Conservation (phyloP, 208 protist genomes). For the Crithidia brevicula region DNA sequence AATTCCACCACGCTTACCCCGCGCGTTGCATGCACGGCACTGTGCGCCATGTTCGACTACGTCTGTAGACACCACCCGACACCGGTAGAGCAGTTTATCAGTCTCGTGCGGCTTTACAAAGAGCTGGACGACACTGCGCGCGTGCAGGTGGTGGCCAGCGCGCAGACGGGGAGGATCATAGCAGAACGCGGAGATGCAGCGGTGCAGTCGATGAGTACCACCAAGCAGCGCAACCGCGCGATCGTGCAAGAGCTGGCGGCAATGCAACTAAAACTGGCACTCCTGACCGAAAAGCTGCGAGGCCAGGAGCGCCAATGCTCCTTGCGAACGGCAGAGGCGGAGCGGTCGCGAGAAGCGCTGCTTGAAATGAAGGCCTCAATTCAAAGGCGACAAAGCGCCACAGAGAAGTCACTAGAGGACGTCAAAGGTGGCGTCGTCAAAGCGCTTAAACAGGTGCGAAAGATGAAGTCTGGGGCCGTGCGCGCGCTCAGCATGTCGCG, state of each 20-base stretch:
- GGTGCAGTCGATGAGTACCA: constrained; percentile 48
- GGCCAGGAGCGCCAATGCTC: constrained; percentile 25
- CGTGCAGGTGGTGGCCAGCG: constrained; percentile 26
- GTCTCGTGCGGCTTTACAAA: constrained; percentile 27
- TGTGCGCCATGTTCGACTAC: constrained; percentile 24
- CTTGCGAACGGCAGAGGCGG: constrained; percentile 25
- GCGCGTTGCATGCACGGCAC: constrained; percentile 17
- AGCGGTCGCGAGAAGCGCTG: constrained; percentile 19
- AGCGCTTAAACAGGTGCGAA: constrained; percentile 36
- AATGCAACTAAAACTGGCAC: constrained; percentile 27
- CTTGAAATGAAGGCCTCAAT: constrained; percentile 11
- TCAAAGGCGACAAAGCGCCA: not conserved
- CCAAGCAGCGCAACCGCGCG: constrained; percentile 41
- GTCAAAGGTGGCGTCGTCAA: constrained; percentile 34
- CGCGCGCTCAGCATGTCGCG: constrained; percentile 44
- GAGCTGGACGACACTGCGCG: constrained; percentile 23
- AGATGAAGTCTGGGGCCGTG: constrained; percentile 42
- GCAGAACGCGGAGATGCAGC: constrained; percentile 34
- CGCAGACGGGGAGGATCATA: constrained; percentile 29
- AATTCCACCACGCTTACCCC: constrained; percentile 14
- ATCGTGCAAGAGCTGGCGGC: constrained; percentile 44
- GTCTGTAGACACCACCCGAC: constrained; percentile 24
- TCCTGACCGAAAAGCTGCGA: constrained; percentile 29
- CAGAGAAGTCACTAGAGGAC: constrained; percentile 18
- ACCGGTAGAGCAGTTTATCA: constrained; percentile 34